phyloP scores from a whole-genome alignment of 441 rosid genomes.

The Erodium moschatum region DNA sequence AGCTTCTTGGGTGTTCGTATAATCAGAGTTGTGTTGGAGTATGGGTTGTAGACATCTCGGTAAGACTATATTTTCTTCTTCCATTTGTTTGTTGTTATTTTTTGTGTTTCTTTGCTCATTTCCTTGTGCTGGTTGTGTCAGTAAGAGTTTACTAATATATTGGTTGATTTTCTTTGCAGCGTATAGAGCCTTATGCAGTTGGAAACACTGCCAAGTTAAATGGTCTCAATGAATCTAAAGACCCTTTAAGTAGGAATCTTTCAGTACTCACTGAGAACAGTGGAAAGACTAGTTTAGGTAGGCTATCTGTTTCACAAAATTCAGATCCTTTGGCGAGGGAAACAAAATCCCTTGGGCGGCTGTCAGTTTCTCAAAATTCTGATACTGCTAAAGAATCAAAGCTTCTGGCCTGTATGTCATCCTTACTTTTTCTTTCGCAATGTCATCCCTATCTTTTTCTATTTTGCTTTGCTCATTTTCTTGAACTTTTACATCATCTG shows the following conservation, averaged over 20 bases:
- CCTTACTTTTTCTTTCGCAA: slow-evolving; percentile 5
- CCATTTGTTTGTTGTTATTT: slow-evolving; percentile 14
- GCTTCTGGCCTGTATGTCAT: slow-evolving; percentile 47
- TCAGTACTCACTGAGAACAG: slow-evolving; percentile 46
- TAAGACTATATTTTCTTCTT: slow-evolving; percentile 27
- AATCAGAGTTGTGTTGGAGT: slow-evolving; percentile 98
- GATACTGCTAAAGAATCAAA: slow-evolving; percentile 55
- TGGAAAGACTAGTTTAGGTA: slow-evolving; percentile 51
- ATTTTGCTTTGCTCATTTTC: slow-evolving; percentile 10
- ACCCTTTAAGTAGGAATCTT: slow-evolving; percentile 43
- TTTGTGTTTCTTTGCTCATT: slow-evolving; percentile 17
- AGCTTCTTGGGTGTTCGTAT: slow-evolving; percentile 96
- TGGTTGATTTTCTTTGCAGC: slow-evolving; percentile 34
- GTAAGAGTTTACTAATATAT: slow-evolving; percentile 16
- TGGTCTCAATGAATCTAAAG: slow-evolving; percentile 49
- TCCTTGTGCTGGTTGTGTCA: slow-evolving; percentile 17
- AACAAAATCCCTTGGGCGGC: slow-evolving; percentile 65
- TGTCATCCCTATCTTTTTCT: background rate
- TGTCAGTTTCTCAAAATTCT: slow-evolving; percentile 57
- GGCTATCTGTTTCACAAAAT: slow-evolving; percentile 56
- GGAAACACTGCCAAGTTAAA: slow-evolving; percentile 36
- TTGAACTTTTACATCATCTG: background rate
- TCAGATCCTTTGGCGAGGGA: slow-evolving; percentile 63
- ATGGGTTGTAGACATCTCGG: slow-evolving; percentile 98
- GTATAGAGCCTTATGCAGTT: slow-evolving; percentile 53